Evolutionary conservation across 495 filamentous ascomycete genomes (phyloP).

Genomic region (Aspergillus saccharolyticus): DNA sequence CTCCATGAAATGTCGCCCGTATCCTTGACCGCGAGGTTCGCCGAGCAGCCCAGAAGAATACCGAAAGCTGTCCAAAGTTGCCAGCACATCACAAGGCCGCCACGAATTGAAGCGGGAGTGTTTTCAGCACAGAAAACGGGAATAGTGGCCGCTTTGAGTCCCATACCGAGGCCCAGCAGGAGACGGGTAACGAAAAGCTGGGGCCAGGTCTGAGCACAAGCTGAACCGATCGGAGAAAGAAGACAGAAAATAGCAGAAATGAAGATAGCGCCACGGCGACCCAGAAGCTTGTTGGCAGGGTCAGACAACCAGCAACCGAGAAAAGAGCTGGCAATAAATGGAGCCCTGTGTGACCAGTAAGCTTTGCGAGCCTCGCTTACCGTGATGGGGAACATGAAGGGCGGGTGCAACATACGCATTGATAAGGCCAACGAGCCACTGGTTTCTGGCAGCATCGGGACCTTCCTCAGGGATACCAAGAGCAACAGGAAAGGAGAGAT

Average conservation of each 20-base stretch:
- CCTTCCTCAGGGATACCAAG: conserved; percentile 49
- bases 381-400: background rate
- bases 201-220: conserved; percentile 51
- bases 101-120: conserved; percentile 65
- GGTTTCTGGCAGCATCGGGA: conserved; percentile 36
- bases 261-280: conserved; percentile 58
- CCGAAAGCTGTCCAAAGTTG: conserved; percentile 78
- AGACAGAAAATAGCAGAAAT: conserved; percentile 56
- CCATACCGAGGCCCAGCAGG: conserved; percentile 64
- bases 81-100: conserved; percentile 80
- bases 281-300: conserved; percentile 49
- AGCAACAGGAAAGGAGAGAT: conserved; percentile 54
- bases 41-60: conserved; percentile 65
- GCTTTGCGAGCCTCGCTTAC: conserved; percentile 14
- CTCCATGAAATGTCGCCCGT: conserved; percentile 61
- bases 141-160: conserved; percentile 53
- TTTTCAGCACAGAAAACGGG: conserved; percentile 78
- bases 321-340: conserved; percentile 34
- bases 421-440: conserved; percentile 59
- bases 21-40: conserved; percentile 63
- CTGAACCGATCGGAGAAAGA: conserved; percentile 53
- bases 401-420: conserved; percentile 47
- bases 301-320: conserved; percentile 61
- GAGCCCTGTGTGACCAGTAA: conserved; percentile 20
- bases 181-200: conserved; percentile 55